Evolutionary conservation across 2,329 filamentous ascomycete species (phyloP).

Genomic region (Fusarium palustre): DNA sequence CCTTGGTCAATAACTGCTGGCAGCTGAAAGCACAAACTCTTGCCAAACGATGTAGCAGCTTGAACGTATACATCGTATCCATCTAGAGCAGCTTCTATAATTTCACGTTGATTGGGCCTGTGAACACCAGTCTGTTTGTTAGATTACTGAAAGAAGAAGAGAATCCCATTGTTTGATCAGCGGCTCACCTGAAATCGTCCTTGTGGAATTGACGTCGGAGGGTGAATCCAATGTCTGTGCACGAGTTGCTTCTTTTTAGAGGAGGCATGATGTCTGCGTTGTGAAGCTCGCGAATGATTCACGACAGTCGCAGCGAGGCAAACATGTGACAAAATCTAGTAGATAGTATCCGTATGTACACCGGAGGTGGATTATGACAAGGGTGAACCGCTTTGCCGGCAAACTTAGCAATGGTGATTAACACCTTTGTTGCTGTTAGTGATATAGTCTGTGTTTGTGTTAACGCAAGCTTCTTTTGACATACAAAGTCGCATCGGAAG

Average conservation of each 20-base stretch:
- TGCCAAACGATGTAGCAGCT: slow-evolving; percentile 90
- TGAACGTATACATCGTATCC: slow-evolving; percentile 94
- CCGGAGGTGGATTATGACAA: not conserved
- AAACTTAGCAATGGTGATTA: slow-evolving; percentile 21
- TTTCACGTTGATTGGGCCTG: slow-evolving; percentile 87
- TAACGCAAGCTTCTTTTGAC: slow-evolving; percentile 21
- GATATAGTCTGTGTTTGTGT: slow-evolving; percentile 14
- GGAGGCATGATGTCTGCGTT: slow-evolving; percentile 53
- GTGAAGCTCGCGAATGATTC: slow-evolving; percentile 18
- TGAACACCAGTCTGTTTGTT: slow-evolving; percentile 5
- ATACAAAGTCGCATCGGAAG: slow-evolving; percentile 29
- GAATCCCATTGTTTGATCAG: not conserved
- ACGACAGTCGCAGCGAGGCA: slow-evolving; percentile 1
- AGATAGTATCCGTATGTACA: not conserved
- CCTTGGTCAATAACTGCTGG: slow-evolving; percentile 89
- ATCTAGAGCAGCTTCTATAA: slow-evolving; percentile 83
- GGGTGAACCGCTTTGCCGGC: slow-evolving; percentile 6
- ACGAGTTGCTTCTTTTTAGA: slow-evolving; percentile 61
- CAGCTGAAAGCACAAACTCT: slow-evolving; percentile 92
- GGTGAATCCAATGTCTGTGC: slow-evolving; percentile 78
- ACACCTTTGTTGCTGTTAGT: slow-evolving; percentile 23
- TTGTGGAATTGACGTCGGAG: slow-evolving; percentile 80
- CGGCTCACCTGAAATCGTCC: slow-evolving; percentile 72
- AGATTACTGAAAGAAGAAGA: not conserved
- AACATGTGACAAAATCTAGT: not conserved